Evolutionary conservation across 2,329 filamentous ascomycete genomes (phyloP).

Genomic region (Arthrobotrys sinensis): DNA sequence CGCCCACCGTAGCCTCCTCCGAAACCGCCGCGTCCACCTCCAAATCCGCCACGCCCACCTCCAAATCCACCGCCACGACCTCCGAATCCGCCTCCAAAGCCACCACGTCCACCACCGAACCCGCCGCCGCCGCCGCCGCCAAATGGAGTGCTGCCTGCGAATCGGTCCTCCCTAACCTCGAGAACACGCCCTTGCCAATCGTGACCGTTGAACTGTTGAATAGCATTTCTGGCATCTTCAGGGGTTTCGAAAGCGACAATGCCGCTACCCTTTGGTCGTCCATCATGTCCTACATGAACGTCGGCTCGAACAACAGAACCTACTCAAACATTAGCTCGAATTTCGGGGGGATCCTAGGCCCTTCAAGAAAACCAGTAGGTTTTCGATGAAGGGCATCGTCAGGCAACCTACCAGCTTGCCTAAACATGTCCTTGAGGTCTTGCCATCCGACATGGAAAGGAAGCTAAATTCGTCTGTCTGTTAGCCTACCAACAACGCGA

Average conservation of each 20-base stretch:
- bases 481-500: slow-evolving; percentile 59
- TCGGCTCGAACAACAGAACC: slow-evolving; percentile 93
- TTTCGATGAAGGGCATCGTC: neutral
- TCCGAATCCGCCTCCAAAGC: slow-evolving; percentile 72
- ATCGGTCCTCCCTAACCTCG: slow-evolving; percentile 96
- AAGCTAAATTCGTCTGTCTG: slow-evolving; percentile 75
- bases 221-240: slow-evolving; percentile 94
- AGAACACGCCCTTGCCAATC: slow-evolving; percentile 96
- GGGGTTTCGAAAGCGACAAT: slow-evolving; percentile 96
- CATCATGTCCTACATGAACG: slow-evolving; percentile 91
- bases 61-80: slow-evolving; percentile 74
- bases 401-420: slow-evolving; percentile 85
- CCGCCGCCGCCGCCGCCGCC: slow-evolving; percentile 70
- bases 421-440: slow-evolving; percentile 98
- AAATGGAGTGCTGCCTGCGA: slow-evolving; percentile 76
- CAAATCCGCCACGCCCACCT: slow-evolving; percentile 72
- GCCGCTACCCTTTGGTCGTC: slow-evolving; percentile 94
- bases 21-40: slow-evolving; percentile 66
- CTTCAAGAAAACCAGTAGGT: neutral
- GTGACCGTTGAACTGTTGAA: slow-evolving; percentile 97
- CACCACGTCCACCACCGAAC: slow-evolving; percentile 68
- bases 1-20: slow-evolving; percentile 65
- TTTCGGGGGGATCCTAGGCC: neutral
- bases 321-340: slow-evolving; percentile 65
- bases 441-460: slow-evolving; percentile 99